Evolutionary conservation across 2,329 filamentous ascomycete species (phyloP).

Genomic region (Neonectria ditissima): DNA sequence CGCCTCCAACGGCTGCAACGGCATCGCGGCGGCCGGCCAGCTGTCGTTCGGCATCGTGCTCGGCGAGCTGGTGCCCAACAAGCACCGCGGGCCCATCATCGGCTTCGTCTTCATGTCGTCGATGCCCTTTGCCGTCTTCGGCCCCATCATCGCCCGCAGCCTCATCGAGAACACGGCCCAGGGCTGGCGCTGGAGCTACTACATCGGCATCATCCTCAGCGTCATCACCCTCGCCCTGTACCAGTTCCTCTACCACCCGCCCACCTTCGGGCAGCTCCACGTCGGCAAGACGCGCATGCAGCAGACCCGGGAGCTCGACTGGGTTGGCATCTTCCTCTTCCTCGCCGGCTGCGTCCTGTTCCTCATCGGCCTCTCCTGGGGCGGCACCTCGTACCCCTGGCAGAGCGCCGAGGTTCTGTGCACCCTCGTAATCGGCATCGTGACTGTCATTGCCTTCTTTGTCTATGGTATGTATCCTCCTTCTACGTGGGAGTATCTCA

Average conservation of each 20-base stretch:
- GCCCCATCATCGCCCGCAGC: conserved; percentile 59
- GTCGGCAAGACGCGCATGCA: conserved; percentile 52
- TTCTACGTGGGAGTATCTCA: not conserved
- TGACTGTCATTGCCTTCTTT: conserved; percentile 50
- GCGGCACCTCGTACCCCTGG: conserved; percentile 58
- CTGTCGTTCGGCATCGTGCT: conserved; percentile 56
- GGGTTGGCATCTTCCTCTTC: conserved; percentile 57
- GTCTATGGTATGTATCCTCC: conserved; percentile 47
- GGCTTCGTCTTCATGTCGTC: conserved; percentile 54
- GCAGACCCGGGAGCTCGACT: conserved; percentile 59
- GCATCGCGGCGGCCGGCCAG: conserved; percentile 55
- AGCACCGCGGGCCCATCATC: conserved; percentile 52
- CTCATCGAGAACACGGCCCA: conserved; percentile 56
- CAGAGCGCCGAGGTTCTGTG: conserved; percentile 51
- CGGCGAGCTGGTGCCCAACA: conserved; percentile 59
- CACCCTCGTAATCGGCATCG: conserved; percentile 53
- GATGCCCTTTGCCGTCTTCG: conserved; percentile 57
- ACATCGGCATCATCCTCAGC: conserved; percentile 59
- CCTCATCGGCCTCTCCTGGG: conserved; percentile 58
- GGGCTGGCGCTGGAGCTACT: conserved; percentile 64
- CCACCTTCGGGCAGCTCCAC: conserved; percentile 58
- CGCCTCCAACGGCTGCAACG: conserved; percentile 52
- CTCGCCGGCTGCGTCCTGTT: conserved; percentile 55
- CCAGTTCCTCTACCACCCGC: conserved; percentile 60
- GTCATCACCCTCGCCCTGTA: conserved; percentile 55